Percentiles rank a stretch among this genome's conserved stretches.
Evolutionary conservation across 192 early-diverging fungal species (phyloP).

Genomic region (Umbelopsis sp.): DNA sequence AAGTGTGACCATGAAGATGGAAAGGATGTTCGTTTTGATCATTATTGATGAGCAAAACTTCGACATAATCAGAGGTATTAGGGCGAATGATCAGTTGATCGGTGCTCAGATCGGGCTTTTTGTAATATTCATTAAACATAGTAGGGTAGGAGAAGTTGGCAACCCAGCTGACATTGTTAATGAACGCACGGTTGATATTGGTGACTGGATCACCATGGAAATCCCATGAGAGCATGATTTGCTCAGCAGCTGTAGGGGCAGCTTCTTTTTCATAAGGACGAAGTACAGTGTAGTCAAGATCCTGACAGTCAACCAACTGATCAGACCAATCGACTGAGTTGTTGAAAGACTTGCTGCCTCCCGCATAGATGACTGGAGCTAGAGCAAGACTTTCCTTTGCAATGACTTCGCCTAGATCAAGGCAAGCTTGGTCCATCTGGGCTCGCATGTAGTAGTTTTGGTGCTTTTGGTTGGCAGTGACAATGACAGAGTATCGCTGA

Average conservation of each 20-base stretch:
- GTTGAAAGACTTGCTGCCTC: slow-evolving; percentile 2
- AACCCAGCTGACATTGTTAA: slow-evolving; percentile 24
- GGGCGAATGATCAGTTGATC: slow-evolving; percentile 19
- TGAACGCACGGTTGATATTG: slow-evolving; percentile 10
- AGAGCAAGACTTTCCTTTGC: slow-evolving; percentile 1
- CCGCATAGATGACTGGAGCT: slow-evolving; percentile 1
- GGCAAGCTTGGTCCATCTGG: slow-evolving; percentile 38
- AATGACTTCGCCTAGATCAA: slow-evolving; percentile 26
- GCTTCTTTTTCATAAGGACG: slow-evolving; percentile 2
- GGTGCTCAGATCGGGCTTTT: not conserved
- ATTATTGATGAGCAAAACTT: slow-evolving; percentile 19
- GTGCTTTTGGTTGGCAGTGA: slow-evolving; percentile 41
- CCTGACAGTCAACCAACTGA: slow-evolving; percentile 21
- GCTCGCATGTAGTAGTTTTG: slow-evolving; percentile 47
- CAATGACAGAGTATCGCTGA: slow-evolving; percentile 49
- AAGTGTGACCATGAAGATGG: slow-evolving; percentile 46
- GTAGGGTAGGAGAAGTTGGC: slow-evolving; percentile 20
- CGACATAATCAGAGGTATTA: slow-evolving; percentile 15
- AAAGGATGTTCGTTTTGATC: slow-evolving; percentile 23
- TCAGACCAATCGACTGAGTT: not conserved
- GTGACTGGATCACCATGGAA: slow-evolving; percentile 17
- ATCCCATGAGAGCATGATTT: slow-evolving; percentile 7
- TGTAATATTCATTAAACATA: slow-evolving; percentile 21
- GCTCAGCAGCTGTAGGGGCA: slow-evolving; percentile 9
- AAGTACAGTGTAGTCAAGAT: slow-evolving; percentile 23